phyloP scores from a whole-genome alignment of 495 filamentous ascomycete genomes.

The Penicillium odoratum region DNA sequence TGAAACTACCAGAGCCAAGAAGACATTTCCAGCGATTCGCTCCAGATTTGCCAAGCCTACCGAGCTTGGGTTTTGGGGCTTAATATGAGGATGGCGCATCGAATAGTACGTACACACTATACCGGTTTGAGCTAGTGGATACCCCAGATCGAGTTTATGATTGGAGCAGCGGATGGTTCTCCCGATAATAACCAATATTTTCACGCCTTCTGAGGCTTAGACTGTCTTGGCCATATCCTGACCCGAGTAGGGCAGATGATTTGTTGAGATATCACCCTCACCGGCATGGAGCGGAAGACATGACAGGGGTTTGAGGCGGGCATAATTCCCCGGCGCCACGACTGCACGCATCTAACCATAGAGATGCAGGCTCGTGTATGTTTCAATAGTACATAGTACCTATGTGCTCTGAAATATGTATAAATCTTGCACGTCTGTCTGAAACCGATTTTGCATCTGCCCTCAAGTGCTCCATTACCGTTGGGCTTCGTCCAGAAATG shows the following conservation, averaged over 20 bases:
- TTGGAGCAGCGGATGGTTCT: background rate
- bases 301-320: background rate
- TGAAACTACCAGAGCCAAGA: background rate
- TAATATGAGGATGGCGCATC: background rate
- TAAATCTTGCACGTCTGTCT: too few species aligned
- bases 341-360: background rate
- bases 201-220: background rate
- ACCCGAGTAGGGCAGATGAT: slow-evolving; percentile 1
- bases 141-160: slow-evolving; percentile 2
- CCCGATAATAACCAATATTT: slow-evolving; percentile 1
- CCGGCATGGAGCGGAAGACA: background rate
- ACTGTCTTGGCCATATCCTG: background rate
- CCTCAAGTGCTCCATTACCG: too few species aligned
- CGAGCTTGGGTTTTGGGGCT: slow-evolving; percentile 1
- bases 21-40: background rate
- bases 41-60: slow-evolving; percentile 4
- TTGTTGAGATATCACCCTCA: background rate
- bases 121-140: background rate
- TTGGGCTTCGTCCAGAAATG: too few species aligned
- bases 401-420: too few species aligned
- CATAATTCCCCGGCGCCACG: background rate
- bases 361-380: background rate
- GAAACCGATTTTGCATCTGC: too few species aligned
- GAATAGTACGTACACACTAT: slow-evolving; percentile 3
- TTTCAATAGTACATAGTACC: too few species aligned